Conservation (phyloP, 73 alveolate genomes). For the Tetrahymena malaccensis region DNA sequence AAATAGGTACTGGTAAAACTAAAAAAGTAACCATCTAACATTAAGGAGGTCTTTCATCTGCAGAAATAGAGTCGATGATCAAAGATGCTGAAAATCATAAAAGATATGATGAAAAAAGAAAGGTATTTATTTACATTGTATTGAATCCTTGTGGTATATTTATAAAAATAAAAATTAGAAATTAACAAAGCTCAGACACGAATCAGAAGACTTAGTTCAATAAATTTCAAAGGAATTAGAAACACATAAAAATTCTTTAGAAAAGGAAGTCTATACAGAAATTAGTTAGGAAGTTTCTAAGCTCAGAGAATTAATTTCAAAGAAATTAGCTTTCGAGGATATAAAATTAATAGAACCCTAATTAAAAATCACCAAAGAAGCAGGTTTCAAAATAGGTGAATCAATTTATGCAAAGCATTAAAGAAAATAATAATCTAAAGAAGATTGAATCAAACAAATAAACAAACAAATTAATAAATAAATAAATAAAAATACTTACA, state of each 20-base stretch:
- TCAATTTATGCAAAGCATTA: not conserved
- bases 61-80: not conserved
- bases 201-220: not conserved
- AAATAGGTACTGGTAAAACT: not conserved
- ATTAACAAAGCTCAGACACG: not conserved
- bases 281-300: not conserved
- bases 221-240: not conserved
- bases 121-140: not conserved
- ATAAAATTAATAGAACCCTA: not conserved
- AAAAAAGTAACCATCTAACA: not conserved
- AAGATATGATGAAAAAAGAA: not conserved
- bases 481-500: too few relatives aligned
- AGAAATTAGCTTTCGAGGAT: not conserved
- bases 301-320: not conserved
- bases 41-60: not conserved
- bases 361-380: not conserved
- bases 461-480: too few relatives aligned
- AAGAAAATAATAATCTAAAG: not conserved
- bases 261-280: not conserved
- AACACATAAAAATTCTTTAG: not conserved
- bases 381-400: not conserved
- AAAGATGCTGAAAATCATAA: not conserved
- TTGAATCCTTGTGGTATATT: not conserved
- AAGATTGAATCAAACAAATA: not conserved
- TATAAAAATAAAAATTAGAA: not conserved